Evolutionary conservation across 2,329 filamentous ascomycete species (phyloP).

Genomic region (Pseudohalonectria lignicola): DNA sequence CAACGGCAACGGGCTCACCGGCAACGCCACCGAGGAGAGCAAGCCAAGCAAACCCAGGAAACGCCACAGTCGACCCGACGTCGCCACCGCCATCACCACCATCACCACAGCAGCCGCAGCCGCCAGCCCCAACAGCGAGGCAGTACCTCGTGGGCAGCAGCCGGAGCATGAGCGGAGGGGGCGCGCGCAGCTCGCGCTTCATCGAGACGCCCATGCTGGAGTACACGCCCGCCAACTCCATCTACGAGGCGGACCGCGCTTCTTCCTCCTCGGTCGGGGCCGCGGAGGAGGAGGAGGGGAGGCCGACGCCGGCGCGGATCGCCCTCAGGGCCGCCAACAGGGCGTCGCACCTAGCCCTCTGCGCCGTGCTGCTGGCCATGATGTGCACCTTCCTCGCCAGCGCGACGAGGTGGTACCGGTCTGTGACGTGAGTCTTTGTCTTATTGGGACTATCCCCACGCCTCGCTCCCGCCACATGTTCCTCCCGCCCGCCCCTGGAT

Average conservation of each 20-base stretch:
- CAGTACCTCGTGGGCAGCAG: background rate
- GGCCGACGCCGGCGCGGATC: background rate
- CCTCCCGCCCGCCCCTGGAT: too few relatives aligned
- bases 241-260: slow-evolving; percentile 9
- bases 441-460: too few relatives aligned
- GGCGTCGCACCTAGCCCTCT: slow-evolving; percentile 8
- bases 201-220: slow-evolving; percentile 16
- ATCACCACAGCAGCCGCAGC: too few relatives aligned
- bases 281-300: slow-evolving; percentile 1
- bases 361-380: slow-evolving; percentile 10
- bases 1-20: too few relatives aligned
- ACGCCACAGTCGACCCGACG: too few relatives aligned
- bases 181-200: slow-evolving; percentile 10
- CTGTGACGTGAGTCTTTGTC: slow-evolving; percentile 1
- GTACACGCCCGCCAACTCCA: slow-evolving; percentile 14
- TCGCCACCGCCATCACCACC: too few relatives aligned
- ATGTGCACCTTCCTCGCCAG: slow-evolving; percentile 7
- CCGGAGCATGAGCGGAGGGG: background rate
- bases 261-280: slow-evolving; percentile 1
- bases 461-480: too few relatives aligned
- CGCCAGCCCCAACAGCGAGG: background rate
- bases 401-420: slow-evolving; percentile 3
- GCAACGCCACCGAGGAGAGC: too few relatives aligned
- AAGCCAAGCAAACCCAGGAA: too few relatives aligned
- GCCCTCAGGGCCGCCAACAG: slow-evolving; percentile 7